Conservation (phyloP, 2,329 filamentous ascomycete species). For the Exophiala calicioides region DNA sequence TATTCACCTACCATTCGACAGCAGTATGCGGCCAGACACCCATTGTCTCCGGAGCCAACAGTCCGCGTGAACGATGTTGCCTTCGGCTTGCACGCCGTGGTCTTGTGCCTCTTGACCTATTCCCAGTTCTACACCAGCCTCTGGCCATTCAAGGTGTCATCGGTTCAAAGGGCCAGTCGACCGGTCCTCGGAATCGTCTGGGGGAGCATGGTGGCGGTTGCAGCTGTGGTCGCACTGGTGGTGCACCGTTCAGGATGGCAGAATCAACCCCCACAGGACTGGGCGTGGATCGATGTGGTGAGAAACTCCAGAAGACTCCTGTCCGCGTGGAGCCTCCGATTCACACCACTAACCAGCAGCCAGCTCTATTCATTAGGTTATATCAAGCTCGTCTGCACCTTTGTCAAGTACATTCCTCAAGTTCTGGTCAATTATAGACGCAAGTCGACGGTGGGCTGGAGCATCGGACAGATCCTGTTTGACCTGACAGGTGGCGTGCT, state of each 20-base stretch:
- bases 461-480: conserved; percentile 78
- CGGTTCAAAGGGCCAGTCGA: conserved; percentile 56
- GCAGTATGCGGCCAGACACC: conserved; percentile 83
- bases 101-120: conserved; percentile 71
- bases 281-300: conserved; percentile 68
- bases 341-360: conserved; percentile 41
- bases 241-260: conserved; percentile 41
- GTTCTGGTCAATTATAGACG: conserved; percentile 80
- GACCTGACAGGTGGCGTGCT: conserved; percentile 80
- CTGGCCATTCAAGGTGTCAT: conserved; percentile 73
- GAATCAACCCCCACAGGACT: conserved; percentile 51
- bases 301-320: conserved; percentile 33
- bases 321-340: conserved; percentile 32
- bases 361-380: conserved; percentile 73
- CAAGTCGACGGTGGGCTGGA: conserved; percentile 84
- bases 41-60: conserved; percentile 71
- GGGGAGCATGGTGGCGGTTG: conserved; percentile 60
- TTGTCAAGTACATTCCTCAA: conserved; percentile 93
- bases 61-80: conserved; percentile 87
- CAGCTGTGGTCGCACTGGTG: conserved; percentile 45
- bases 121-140: conserved; percentile 71
- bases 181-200: conserved; percentile 69
- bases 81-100: conserved; percentile 78
- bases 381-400: conserved; percentile 82
- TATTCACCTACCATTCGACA: conserved; percentile 74